Percentiles rank a stretch among this genome's conserved stretches.
phyloP scores from a whole-genome alignment of 345 rosid species.

The Populus alba region DNA sequence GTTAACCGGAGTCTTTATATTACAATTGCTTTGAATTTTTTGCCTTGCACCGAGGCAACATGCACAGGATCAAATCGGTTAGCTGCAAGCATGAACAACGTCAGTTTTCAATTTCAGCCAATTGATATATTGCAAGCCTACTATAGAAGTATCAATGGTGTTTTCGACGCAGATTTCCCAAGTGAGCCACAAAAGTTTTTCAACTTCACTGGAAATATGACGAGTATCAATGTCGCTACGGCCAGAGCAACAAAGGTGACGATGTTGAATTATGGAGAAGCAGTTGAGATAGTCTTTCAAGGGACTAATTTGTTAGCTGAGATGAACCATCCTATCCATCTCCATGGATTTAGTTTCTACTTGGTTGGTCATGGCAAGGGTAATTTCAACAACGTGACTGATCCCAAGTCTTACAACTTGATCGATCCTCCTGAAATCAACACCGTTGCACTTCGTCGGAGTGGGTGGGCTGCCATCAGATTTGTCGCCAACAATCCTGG shows the following conservation, averaged over 20 bases:
- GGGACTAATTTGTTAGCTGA: slow-evolving; percentile 34
- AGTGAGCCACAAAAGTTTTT: slow-evolving; percentile 8
- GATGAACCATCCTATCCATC: slow-evolving; percentile 43
- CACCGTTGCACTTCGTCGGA: slow-evolving; percentile 22
- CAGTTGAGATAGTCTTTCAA: slow-evolving; percentile 42
- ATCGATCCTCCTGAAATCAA: slow-evolving; percentile 39
- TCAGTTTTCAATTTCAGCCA: slow-evolving; percentile 30
- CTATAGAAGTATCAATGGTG: slow-evolving; percentile 24
- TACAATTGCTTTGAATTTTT: slow-evolving; percentile 23
- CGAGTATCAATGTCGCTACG: neutral
- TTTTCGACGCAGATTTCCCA: slow-evolving; percentile 27
- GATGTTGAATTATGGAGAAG: slow-evolving; percentile 30
- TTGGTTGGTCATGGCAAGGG: slow-evolving; percentile 40
- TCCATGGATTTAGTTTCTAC: slow-evolving; percentile 45
- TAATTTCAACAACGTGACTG: slow-evolving; percentile 26
- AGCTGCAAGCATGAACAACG: slow-evolving; percentile 47
- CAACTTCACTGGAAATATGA: slow-evolving; percentile 36
- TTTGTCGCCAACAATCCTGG: slow-evolving; percentile 17
- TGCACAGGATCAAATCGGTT: neutral
- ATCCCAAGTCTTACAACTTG: slow-evolving; percentile 30
- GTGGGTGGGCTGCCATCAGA: slow-evolving; percentile 22
- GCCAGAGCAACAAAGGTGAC: slow-evolving; percentile 26
- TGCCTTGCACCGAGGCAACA: slow-evolving; percentile 11
- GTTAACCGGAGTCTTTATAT: slow-evolving; percentile 20
- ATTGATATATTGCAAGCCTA: slow-evolving; percentile 45